A percentile compares a stretch with the other conserved stretches of the same genome.
phyloP scores from a whole-genome alignment of 179 eudicot genomes.

The Drosera spatulata region DNA sequence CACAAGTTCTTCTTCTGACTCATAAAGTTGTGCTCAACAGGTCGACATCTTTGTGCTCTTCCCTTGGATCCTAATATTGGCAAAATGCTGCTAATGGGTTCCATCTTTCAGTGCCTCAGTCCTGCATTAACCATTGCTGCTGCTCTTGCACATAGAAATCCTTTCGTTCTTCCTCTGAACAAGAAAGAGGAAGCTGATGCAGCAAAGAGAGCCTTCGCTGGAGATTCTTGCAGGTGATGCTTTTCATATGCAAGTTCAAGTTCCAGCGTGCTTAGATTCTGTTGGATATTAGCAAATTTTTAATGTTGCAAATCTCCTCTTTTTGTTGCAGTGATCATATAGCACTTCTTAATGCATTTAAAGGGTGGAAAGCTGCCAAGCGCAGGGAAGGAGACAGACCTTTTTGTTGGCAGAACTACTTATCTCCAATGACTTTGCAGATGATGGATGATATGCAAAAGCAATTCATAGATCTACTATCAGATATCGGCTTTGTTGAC shows the following conservation, averaged over 20 bases:
- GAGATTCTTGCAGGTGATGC: slow-evolving; percentile 88
- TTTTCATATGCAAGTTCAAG: background rate
- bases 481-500: slow-evolving; percentile 84
- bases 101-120: slow-evolving; percentile 82
- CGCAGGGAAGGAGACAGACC: slow-evolving; percentile 46
- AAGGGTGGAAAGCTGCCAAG: slow-evolving; percentile 93
- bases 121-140: slow-evolving; percentile 95
- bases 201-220: slow-evolving; percentile 93
- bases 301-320: background rate
- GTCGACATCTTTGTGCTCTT: slow-evolving; percentile 79
- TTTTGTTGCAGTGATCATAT: slow-evolving; percentile 81
- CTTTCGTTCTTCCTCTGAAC: slow-evolving; percentile 87
- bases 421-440: slow-evolving; percentile 72
- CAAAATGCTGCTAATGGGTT: slow-evolving; percentile 97
- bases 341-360: slow-evolving; percentile 95
- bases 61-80: slow-evolving; percentile 98
- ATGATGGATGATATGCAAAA: slow-evolving; percentile 92
- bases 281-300: background rate
- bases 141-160: slow-evolving; percentile 91
- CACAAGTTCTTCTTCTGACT: no score
- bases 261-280: background rate
- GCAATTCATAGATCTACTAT: slow-evolving; percentile 77
- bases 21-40: slow-evolving; percentile 19
- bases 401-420: slow-evolving; percentile 92
- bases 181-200: slow-evolving; percentile 95